Conservation (phyloP, 768 basidiomycete species). For the Termitomyces sp. region DNA sequence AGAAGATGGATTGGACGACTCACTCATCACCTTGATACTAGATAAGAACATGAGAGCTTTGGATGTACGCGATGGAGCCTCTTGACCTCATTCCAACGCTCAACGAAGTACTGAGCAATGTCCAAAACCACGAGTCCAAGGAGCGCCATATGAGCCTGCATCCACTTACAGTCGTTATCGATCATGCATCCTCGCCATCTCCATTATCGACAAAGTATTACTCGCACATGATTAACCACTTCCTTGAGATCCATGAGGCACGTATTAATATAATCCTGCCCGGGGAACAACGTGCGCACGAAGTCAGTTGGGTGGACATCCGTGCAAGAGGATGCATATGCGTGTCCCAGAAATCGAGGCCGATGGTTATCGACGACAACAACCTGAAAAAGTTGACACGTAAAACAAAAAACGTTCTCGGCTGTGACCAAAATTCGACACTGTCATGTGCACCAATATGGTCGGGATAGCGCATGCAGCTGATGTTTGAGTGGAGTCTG, state of each 20-base stretch:
- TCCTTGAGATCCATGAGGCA: conserved; percentile 80
- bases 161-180: neutral
- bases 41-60: neutral
- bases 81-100: conserved; percentile 92
- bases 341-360: conserved; percentile 97
- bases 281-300: conserved; percentile 75
- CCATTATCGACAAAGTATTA: conserved; percentile 60
- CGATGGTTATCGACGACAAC: conserved; percentile 90
- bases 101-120: conserved; percentile 85
- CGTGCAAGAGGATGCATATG: conserved; percentile 82
- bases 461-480: conserved; percentile 86
- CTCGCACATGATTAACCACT: conserved; percentile 72
- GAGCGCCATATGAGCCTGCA: conserved; percentile 78
- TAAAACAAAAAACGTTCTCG: conserved; percentile 21
- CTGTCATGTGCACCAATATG: conserved; percentile 81
- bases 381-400: conserved; percentile 28
- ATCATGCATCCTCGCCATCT: conserved; percentile 64
- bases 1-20: conserved; percentile 18
- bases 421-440: conserved; percentile 88
- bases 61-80: conserved; percentile 25
- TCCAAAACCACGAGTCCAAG: conserved; percentile 82
- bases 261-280: too few relatives aligned
- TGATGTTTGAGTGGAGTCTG: conserved; percentile 80
- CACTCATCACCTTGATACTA: conserved; percentile 45
- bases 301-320: conserved; percentile 92